These are phyloP conservation scores for Cryptococcus sp. DNA, from an alignment of 1,284 basidiomycete genomes.

Conservation along the genomic window DNA sequence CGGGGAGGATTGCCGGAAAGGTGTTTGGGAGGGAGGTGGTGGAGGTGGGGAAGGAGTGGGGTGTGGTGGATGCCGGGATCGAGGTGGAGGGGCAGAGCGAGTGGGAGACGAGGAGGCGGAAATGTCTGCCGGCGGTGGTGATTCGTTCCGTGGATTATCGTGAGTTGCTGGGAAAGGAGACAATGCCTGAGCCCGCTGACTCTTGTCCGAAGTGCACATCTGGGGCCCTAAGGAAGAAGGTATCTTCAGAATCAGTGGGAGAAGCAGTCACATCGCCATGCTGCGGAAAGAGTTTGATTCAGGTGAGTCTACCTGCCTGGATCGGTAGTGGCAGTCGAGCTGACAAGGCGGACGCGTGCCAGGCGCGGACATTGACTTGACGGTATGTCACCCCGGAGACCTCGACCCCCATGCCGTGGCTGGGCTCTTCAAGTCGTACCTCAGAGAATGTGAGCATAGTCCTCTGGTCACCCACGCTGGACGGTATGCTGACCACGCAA, in stretches of 20 bases:
- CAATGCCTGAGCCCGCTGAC: constrained; percentile 10
- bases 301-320: constrained; percentile 54
- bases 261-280: constrained; percentile 62
- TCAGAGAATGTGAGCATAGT: constrained; percentile 51
- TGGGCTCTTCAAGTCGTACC: constrained; percentile 58
- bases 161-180: constrained; percentile 20
- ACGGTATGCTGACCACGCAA: constrained; percentile 1
- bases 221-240: constrained; percentile 52
- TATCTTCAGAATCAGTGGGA: constrained; percentile 50
- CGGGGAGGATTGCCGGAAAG: constrained; percentile 18
- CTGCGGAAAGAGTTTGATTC: constrained; percentile 78
- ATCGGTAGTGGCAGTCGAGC: not conserved
- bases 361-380: constrained; percentile 81
- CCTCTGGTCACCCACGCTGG: not conserved
- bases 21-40: constrained; percentile 42
- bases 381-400: constrained; percentile 69
- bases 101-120: constrained; percentile 29
- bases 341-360: constrained; percentile 1
- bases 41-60: constrained; percentile 34
- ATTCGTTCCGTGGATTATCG: constrained; percentile 48
- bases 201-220: constrained; percentile 31
- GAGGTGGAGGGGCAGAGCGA: constrained; percentile 12
- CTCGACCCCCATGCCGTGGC: constrained; percentile 89
- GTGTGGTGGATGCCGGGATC: constrained; percentile 19
- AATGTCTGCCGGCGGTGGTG: constrained; percentile 46